phyloP scores from a whole-genome alignment of 768 basidiomycete species.

The Amanita rimosa region DNA sequence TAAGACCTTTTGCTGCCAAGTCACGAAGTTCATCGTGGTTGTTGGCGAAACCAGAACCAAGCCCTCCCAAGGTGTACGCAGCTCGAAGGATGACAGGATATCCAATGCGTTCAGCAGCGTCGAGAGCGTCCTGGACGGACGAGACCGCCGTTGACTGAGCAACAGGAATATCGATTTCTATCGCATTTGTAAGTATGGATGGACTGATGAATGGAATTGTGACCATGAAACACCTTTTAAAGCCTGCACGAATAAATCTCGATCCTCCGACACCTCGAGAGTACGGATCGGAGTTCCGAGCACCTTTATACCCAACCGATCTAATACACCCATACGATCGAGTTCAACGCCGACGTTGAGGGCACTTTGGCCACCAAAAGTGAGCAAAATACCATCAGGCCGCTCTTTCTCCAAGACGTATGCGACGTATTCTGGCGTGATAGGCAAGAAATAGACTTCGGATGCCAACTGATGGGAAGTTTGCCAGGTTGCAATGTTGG shows the following conservation, averaged over 20 bases:
- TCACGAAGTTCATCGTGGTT: constrained; percentile 92
- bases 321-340: constrained; percentile 93
- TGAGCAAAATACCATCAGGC: constrained; percentile 93
- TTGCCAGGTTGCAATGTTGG: constrained; percentile 99
- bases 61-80: constrained; percentile 95
- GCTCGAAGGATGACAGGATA: constrained; percentile 97
- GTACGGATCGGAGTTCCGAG: constrained; percentile 93
- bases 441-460: constrained; percentile 95
- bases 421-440: constrained; percentile 96
- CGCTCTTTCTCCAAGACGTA: constrained; percentile 98
- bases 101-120: constrained; percentile 83
- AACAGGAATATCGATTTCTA: constrained; percentile 94
- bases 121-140: constrained; percentile 85
- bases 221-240: constrained; percentile 61
- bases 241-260: constrained; percentile 92
- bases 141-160: constrained; percentile 96
- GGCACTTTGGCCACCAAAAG: constrained; percentile 97
- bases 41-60: constrained; percentile 96
- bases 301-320: constrained; percentile 86
- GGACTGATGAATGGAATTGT: constrained; percentile 5
- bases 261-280: constrained; percentile 93
- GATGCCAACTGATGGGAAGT: constrained; percentile 95
- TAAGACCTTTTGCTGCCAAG: constrained; percentile 83
- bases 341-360: constrained; percentile 96
- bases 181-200: background rate